Evolutionary conservation across 2,329 filamentous ascomycete species (phyloP).

Genomic region (Paraphaeosphaeria sporulosa): DNA sequence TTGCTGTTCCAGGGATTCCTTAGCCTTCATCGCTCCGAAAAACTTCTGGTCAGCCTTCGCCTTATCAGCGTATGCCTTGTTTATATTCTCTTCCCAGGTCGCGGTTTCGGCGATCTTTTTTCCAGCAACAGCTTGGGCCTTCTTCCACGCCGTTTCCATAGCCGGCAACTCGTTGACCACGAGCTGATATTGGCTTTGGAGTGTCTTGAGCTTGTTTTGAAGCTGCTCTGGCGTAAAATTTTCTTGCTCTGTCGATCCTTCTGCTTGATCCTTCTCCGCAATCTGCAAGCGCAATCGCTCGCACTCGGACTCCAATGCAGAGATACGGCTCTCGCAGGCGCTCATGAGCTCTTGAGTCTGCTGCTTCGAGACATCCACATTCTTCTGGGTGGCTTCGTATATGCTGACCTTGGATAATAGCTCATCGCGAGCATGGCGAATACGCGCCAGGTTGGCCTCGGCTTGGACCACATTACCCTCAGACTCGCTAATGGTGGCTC

Average conservation of each 20-base stretch:
- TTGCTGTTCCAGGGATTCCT: conserved; percentile 83
- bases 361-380: conserved; percentile 72
- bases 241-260: conserved; percentile 57
- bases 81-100: conserved; percentile 78
- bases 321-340: conserved; percentile 81
- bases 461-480: conserved; percentile 82
- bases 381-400: conserved; percentile 79
- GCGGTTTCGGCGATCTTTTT: conserved; percentile 85
- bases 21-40: conserved; percentile 93
- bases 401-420: conserved; percentile 81
- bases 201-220: conserved; percentile 73
- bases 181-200: conserved; percentile 81
- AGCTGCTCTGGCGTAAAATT: conserved; percentile 74
- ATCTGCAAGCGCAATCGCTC: conserved; percentile 70
- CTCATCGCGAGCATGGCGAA: conserved; percentile 85
- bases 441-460: conserved; percentile 84
- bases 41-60: conserved; percentile 98
- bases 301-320: conserved; percentile 82
- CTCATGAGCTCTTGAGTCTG: conserved; percentile 82
- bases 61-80: conserved; percentile 82
- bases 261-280: conserved; percentile 52
- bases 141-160: conserved; percentile 90
- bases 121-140: conserved; percentile 81
- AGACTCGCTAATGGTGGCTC: conserved; percentile 74
- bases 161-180: conserved; percentile 88